These are phyloP conservation scores for Furcasterigmium furcatum DNA, from an alignment of 2,329 filamentous ascomycete species.

Conservation along the genomic window DNA sequence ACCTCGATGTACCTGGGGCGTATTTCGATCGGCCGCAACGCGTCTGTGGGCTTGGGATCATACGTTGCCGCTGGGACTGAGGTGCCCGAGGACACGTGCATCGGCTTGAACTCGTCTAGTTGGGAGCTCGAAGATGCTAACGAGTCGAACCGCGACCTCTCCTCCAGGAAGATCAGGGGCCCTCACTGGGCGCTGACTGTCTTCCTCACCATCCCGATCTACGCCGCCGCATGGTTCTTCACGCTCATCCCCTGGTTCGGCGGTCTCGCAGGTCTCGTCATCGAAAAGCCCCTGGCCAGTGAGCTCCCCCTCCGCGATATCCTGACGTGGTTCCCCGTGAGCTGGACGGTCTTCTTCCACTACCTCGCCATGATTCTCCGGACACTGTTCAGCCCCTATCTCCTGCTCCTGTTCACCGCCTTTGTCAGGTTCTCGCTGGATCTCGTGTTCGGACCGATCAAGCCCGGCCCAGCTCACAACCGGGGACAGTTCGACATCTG, in stretches of 20 bases:
- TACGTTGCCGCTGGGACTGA: constrained; percentile 46
- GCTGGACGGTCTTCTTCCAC: constrained; percentile 43
- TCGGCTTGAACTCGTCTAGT: constrained; percentile 55
- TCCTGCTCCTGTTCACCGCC: constrained; percentile 38
- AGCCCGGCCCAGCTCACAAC: constrained; percentile 22
- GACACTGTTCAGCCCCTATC: constrained; percentile 34
- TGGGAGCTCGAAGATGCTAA: constrained; percentile 48
- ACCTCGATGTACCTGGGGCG: constrained; percentile 53
- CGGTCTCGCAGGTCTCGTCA: constrained; percentile 57
- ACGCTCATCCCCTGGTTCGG: constrained; percentile 41
- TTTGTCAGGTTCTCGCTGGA: constrained; percentile 38
- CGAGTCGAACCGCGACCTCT: constrained; percentile 43
- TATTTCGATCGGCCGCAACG: constrained; percentile 45
- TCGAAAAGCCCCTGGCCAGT: constrained; percentile 38
- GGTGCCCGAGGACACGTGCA: constrained; percentile 44
- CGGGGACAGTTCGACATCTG: constrained; percentile 36
- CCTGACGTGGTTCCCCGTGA: constrained; percentile 45
- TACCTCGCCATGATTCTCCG: constrained; percentile 43
- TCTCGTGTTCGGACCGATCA: constrained; percentile 31
- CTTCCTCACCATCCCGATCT: constrained; percentile 39
- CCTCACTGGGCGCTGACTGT: constrained; percentile 41
- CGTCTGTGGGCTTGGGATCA: constrained; percentile 42
- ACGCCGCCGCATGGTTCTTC: constrained; percentile 32
- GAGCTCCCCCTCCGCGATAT: constrained; percentile 34
- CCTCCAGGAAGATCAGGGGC: constrained; percentile 29